Evolutionary conservation across 2,329 filamentous ascomycete species (phyloP).

Genomic region (Hypocrella siamensis): DNA sequence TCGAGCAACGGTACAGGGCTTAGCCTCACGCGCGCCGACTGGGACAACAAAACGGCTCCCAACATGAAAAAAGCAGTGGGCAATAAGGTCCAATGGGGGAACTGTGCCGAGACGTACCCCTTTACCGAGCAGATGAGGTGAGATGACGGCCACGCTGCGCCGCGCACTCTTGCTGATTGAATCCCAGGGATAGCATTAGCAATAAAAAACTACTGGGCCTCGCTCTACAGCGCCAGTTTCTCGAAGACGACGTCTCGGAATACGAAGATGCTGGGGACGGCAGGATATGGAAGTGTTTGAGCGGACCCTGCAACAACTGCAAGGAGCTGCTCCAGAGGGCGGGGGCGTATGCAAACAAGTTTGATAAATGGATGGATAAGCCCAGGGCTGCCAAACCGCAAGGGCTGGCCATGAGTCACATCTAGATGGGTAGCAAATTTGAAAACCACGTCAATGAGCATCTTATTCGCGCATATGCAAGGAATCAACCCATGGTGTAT

Average conservation of each 20-base stretch:
- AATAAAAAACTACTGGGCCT: not conserved
- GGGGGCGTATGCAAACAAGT: not conserved
- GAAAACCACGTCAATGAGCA: not conserved
- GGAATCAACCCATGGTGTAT: not conserved
- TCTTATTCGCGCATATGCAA: not conserved
- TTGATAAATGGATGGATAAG: not conserved
- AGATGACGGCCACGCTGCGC: not conserved
- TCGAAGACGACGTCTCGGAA: not conserved
- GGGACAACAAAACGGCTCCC: not conserved
- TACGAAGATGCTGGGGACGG: not conserved
- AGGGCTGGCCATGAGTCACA: not conserved
- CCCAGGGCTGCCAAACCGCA: not conserved
- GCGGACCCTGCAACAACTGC: not conserved
- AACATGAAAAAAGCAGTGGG: not conserved
- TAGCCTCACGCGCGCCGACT: not conserved
- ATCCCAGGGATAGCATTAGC: not conserved
- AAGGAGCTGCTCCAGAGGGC: not conserved
- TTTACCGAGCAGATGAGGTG: not conserved
- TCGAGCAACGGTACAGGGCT: not conserved
- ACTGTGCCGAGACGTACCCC: conserved; percentile 4
- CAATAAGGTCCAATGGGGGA: not conserved
- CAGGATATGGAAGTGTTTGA: not conserved
- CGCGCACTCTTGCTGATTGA: no score
- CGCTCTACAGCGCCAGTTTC: not conserved
- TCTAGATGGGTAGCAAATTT: not conserved